Evolutionary conservation across 495 filamentous ascomycete species (phyloP).

Genomic region (Clavariopsis aquatica): DNA sequence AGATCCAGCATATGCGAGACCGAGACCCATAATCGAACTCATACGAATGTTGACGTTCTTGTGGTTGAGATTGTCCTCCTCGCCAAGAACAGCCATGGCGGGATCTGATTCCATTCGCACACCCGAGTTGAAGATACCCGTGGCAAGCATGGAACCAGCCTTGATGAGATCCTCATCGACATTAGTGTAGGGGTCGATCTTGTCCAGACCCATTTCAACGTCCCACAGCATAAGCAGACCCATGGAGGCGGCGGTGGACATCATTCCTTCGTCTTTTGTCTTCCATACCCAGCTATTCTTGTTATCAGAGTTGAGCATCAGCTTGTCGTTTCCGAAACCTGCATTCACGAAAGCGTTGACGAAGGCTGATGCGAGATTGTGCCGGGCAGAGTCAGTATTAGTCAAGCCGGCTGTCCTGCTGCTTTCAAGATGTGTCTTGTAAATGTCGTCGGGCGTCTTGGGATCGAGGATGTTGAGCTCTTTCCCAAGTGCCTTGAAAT

Average conservation of each 20-base stretch:
- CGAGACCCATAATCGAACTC: constrained; percentile 92
- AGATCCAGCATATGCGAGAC: constrained; percentile 88
- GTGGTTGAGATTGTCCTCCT: constrained; percentile 70
- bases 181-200: constrained; percentile 91
- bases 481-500: constrained; percentile 92
- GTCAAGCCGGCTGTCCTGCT: constrained; percentile 87
- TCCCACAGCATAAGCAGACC: constrained; percentile 91
- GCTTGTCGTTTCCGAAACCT: constrained; percentile 91
- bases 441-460: constrained; percentile 97
- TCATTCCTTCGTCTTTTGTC: constrained; percentile 96
- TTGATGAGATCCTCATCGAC: constrained; percentile 79
- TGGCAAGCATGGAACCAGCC: constrained; percentile 84
- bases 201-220: constrained; percentile 81
- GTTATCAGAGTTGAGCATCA: constrained; percentile 84
- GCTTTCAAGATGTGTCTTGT: constrained; percentile 98
- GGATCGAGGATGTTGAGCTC: constrained; percentile 96
- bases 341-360: constrained; percentile 97
- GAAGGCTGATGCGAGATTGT: constrained; percentile 94
- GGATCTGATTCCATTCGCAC: constrained; percentile 84
- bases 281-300: constrained; percentile 97
- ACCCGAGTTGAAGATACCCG: constrained; percentile 90
- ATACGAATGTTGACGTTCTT: constrained; percentile 75
- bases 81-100: constrained; percentile 79
- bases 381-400: constrained; percentile 89
- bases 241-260: constrained; percentile 90